Evolutionary conservation across 768 basidiomycete genomes (phyloP).

Genomic region (Lanmaoa rubissima): DNA sequence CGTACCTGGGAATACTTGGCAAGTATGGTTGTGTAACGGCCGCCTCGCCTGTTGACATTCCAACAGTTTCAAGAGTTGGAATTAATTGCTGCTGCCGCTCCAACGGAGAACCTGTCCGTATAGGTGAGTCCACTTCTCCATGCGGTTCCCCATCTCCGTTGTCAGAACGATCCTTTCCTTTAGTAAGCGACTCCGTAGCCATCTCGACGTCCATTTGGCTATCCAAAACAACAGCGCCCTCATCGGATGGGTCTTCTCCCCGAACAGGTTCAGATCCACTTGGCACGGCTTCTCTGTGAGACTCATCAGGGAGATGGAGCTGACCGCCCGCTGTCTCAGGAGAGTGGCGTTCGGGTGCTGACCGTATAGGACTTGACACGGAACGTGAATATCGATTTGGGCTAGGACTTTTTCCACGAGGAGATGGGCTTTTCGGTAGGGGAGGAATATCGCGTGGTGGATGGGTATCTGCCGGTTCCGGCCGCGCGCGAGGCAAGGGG

Average conservation of each 20-base stretch:
- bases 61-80: conserved; percentile 13
- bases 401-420: conserved; percentile 14
- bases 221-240: neutral
- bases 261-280: neutral
- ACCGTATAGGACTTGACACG: conserved; percentile 11
- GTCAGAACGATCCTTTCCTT: conserved; percentile 17
- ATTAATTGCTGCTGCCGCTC: conserved; percentile 4
- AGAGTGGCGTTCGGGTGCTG: conserved; percentile 2
- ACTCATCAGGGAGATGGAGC: neutral
- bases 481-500: conserved; percentile 10
- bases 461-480: conserved; percentile 10
- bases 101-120: conserved; percentile 20
- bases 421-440: conserved; percentile 13
- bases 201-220: conserved; percentile 7
- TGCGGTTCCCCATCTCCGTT: conserved; percentile 17
- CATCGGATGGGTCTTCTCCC: conserved; percentile 2
- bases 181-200: conserved; percentile 1
- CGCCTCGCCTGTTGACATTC: conserved; percentile 13
- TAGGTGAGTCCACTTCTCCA: conserved; percentile 23
- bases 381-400: conserved; percentile 7
- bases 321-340: neutral
- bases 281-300: neutral
- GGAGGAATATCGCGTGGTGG: conserved; percentile 11
- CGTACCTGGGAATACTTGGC: conserved; percentile 33
- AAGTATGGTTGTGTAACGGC: conserved; percentile 29